These are phyloP conservation scores for Oryza brachyantha DNA, from an alignment of 176 grass and related monocot species.

Conservation along the genomic window DNA sequence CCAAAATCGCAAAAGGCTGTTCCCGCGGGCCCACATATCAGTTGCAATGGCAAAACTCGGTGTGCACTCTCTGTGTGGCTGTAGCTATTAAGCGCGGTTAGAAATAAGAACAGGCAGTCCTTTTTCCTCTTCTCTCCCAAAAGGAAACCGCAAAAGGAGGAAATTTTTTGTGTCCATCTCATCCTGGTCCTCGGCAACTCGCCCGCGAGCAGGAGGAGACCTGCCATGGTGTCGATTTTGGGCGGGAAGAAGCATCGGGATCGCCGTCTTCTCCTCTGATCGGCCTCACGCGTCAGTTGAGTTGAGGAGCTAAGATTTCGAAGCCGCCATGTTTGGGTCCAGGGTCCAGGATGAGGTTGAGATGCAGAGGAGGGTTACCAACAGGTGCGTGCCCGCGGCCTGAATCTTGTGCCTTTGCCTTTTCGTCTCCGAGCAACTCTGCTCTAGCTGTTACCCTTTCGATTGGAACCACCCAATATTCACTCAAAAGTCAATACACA, in stretches of 20 bases:
- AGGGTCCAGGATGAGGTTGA: constrained; percentile 74
- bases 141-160: constrained; percentile 5
- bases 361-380: constrained; percentile 70
- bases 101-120: neutral
- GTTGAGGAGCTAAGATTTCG: constrained; percentile 34
- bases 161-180: neutral
- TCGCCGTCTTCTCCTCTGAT: constrained; percentile 2
- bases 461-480: neutral
- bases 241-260: neutral
- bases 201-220: neutral
- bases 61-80: too few relatives aligned
- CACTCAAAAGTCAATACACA: neutral
- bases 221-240: constrained; percentile 20
- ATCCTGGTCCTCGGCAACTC: neutral
- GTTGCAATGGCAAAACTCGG: too few relatives aligned
- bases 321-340: constrained; percentile 57
- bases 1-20: too few relatives aligned
- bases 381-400: constrained; percentile 22
- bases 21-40: too few relatives aligned
- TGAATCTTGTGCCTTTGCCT: too few relatives aligned
- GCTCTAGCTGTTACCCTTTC: neutral
- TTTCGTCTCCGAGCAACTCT: too few relatives aligned
- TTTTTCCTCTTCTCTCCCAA: neutral
- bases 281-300: neutral
- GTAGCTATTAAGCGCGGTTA: too few relatives aligned